Conservation (phyloP, 805 yeast species). For the Starmera caribaea region DNA sequence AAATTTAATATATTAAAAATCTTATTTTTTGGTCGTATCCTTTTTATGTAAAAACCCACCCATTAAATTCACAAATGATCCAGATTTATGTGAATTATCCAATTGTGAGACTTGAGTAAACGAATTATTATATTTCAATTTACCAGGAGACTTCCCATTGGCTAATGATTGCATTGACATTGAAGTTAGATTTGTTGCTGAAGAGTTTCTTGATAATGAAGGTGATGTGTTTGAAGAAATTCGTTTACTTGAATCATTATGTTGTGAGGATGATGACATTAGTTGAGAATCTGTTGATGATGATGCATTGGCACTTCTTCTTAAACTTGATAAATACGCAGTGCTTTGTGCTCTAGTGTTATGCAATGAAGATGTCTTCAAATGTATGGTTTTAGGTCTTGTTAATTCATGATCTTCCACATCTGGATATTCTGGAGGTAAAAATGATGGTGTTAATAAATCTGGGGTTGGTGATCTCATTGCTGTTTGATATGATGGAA, state of each 20-base stretch:
- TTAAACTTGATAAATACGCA: constrained; percentile 11
- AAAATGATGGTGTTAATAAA: constrained; percentile 65
- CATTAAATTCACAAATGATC: constrained; percentile 18
- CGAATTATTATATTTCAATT: too few relatives aligned
- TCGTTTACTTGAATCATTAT: not conserved
- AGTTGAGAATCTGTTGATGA: not conserved
- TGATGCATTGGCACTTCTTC: constrained; percentile 16
- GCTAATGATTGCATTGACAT: too few relatives aligned
- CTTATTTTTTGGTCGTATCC: constrained; percentile 5
- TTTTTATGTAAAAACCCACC: constrained; percentile 16
- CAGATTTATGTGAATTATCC: constrained; percentile 8
- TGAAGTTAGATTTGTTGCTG: constrained; percentile 4
- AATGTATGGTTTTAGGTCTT: constrained; percentile 18
- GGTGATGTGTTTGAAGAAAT: constrained; percentile 13
- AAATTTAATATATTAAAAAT: too few relatives aligned
- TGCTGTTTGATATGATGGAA: constrained; percentile 83
- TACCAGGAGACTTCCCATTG: too few relatives aligned
- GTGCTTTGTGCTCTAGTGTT: constrained; percentile 19
- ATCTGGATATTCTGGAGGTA: constrained; percentile 6
- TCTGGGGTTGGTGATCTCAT: constrained; percentile 42
- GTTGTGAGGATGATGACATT: not conserved
- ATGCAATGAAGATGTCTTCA: constrained; percentile 16
- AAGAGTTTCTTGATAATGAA: constrained; percentile 11
- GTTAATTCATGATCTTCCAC: constrained; percentile 9
- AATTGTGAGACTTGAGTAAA: too few relatives aligned